Evolutionary conservation across 495 filamentous ascomycete species (phyloP), one percentile per base, ranked within the genome.

Genomic region (Trichoderma parareesei): DNA sequence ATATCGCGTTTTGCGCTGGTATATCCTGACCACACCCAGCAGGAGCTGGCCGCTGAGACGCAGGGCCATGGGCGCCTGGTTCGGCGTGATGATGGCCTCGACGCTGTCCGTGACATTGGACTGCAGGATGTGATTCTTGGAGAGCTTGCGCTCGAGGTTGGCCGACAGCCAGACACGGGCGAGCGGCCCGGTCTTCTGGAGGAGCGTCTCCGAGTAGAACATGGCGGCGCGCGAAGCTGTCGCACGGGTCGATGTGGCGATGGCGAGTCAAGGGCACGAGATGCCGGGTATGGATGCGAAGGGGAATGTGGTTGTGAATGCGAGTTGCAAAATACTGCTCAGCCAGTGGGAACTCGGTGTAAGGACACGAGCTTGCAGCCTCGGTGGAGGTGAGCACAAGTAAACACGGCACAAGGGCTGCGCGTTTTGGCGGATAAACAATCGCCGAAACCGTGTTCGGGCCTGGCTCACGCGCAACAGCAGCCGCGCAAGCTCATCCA

Each of bases 131-230:
- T 97, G 90, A 64, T 88, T 90, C 76, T 98, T 98, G 65, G 92
- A 92, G 49, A 98, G 85, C 76, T 97, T 98, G 82, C 92, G 91
- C 84, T 98, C 93, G 69, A 97, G 78, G 77, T 98, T 98, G 78
- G 93, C 91, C 38, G 93, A 96, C 66, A 98, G 85, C 94, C 94
- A 98, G 77, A 97, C 94, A 71, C 93, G 90, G 73, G 94, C 95
- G 82, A 98, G 75, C 70, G 94, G 92, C 82, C 95, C 94, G 61
- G 92, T 96, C 86, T 95, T 94, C 64, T 92, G 93, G 67, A 98
- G 86, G 65, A 98, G 85, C 59, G 92, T 92, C 80, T 96, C 93
- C 33, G 94, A 97, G 78, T 96, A 98, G 80, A 98, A 98, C 94
- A 98, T 98, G 73, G 74, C 78, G 82, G 41, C 43, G 61, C 41